These are phyloP conservation scores for Saccharomycopsis oosterbeekiorum DNA, from an alignment of 805 yeast genomes.

Conservation along the genomic window DNA sequence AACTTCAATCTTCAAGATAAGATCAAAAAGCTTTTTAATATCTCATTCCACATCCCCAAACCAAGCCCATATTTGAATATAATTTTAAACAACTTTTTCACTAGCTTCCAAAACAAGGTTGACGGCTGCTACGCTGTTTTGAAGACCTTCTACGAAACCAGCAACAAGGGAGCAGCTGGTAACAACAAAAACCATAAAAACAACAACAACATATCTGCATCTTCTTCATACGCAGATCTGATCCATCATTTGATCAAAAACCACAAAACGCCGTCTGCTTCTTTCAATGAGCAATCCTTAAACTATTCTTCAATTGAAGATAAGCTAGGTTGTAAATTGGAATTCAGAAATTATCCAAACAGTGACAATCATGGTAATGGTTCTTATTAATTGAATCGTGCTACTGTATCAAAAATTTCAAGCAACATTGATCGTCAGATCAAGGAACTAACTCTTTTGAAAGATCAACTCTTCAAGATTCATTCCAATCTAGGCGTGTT, in stretches of 20 bases:
- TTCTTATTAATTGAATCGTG: background rate
- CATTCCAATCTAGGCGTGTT: background rate
- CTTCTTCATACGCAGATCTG: background rate
- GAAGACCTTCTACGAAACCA: background rate
- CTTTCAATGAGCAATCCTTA: background rate
- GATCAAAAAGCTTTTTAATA: background rate
- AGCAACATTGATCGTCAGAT: background rate
- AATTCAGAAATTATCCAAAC: background rate
- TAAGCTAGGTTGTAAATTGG: background rate
- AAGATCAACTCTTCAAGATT: background rate
- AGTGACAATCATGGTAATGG: background rate
- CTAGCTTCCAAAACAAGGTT: background rate
- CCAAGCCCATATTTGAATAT: background rate
- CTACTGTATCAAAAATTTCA: background rate
- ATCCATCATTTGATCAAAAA: background rate
- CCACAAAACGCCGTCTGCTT: background rate
- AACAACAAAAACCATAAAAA: background rate
- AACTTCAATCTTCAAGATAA: background rate
- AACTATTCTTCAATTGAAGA: background rate
- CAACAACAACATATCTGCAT: background rate
- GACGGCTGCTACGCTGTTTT: background rate
- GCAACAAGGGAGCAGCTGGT: background rate
- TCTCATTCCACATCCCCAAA: background rate
- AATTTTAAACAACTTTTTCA: background rate
- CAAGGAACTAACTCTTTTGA: background rate